Base-by-base conservation (phyloP, 2,329 filamentous ascomycete genomes). In the Colletotrichum noveboracense region DNA sequence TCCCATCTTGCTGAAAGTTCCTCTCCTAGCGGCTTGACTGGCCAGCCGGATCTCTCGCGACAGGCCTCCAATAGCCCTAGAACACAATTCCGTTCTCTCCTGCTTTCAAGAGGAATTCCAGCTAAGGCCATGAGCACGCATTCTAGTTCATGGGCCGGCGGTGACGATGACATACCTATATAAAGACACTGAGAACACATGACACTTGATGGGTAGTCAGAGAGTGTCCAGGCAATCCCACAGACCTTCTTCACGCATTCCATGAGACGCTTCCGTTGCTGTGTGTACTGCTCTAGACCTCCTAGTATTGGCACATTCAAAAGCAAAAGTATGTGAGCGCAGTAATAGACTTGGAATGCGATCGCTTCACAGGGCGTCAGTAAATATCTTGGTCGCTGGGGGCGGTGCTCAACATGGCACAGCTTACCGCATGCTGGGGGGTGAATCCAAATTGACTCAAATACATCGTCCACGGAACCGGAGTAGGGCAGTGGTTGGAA, bases 401-500 rank as follows among this genome's bases (percentile, higher is more conserved):
- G 18, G 9, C 9, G 21, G 24, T 64, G 7, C 18, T 10, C 2
- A 16, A 18, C 3, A 21, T 14, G 8, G 26, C n/a, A 34, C 21
- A 26, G 58, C 71, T 16, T 74, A 79, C 78, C 78, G 55, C 78
- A 78, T 5, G 74, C 76, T 9, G 71, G 76, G 6, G 78, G 75
- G 18, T 79, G 74, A 60, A 79, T 79, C 67, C 72, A 75, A 2
- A 77, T 76, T 8, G 78, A 74, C 60, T 77, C 60, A 34, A 79
- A 79, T 2, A 72, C 72, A 5, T 76, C 60, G 3, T 43, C 69
- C 10, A 58, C 30, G 1, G 70, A 74, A 18, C 61, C 77, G 13
- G 65, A 30, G 13, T 72, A 76, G 1, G 87, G 86, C 12, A 89
- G 82, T 0, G 86, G 85, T 6, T 84, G 80, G 74, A 88, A 88